phyloP scores from a whole-genome alignment of 805 yeast species.

The Wickerhamiella azyma region DNA sequence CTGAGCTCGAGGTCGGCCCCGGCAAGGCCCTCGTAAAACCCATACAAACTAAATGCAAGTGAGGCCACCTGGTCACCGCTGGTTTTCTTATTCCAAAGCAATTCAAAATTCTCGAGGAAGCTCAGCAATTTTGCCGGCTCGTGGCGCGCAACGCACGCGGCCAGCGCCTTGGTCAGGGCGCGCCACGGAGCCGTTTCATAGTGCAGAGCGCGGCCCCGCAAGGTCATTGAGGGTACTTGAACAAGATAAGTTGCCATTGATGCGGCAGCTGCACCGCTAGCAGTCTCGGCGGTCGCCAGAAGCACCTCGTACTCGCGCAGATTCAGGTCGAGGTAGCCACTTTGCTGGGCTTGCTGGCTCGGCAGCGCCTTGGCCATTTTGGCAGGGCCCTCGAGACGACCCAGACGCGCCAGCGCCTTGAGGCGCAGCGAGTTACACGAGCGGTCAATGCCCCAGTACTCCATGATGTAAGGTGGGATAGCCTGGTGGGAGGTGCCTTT shows the following conservation, averaged over 20 bases:
- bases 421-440: constrained; percentile 13
- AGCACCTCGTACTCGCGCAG: constrained; percentile 37
- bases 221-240: constrained; percentile 33
- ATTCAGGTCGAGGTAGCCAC: too few relatives aligned
- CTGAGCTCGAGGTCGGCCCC: constrained; percentile 14
- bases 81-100: constrained; percentile 12
- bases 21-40: constrained; percentile 26
- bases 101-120: constrained; percentile 18
- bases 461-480: constrained; percentile 12
- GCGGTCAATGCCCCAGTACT: constrained; percentile 16
- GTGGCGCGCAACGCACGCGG: constrained; percentile 25
- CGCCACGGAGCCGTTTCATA: constrained; percentile 26
- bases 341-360: background rate
- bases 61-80: constrained; percentile 12
- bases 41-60: constrained; percentile 21
- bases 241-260: constrained; percentile 35
- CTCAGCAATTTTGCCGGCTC: constrained; percentile 22
- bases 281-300: constrained; percentile 40
- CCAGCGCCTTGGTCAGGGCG: constrained; percentile 17
- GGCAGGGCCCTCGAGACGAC: constrained; percentile 10
- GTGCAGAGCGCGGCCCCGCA: background rate
- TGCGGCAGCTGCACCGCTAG: constrained; percentile 35
- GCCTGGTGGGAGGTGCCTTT: background rate
- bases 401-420: constrained; percentile 16
- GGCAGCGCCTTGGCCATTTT: background rate